Evolutionary conservation across 106 monocot species (phyloP).

Genomic region (Allium cepa): DNA sequence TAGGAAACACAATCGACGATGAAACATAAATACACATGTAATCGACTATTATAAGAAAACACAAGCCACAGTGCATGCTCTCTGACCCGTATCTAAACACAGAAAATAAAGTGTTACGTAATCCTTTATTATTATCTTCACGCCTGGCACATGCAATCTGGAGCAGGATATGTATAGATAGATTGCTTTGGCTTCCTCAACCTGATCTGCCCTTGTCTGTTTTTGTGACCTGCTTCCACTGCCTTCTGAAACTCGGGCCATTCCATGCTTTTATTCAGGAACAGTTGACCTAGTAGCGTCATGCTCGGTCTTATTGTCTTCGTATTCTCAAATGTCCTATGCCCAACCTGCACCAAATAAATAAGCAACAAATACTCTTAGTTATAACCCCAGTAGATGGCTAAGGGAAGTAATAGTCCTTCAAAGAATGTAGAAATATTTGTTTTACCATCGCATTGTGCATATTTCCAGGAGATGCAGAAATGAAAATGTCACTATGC

Average conservation of each 20-base stretch:
- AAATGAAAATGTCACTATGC: conserved; percentile 85
- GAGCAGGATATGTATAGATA: conserved; percentile 77
- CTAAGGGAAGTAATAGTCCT: not conserved
- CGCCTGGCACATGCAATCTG: conserved; percentile 79
- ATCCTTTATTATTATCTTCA: conserved; percentile 11
- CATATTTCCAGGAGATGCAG: conserved; percentile 96
- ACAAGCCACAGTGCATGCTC: not conserved
- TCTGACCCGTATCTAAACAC: not conserved
- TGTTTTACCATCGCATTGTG: conserved; percentile 76
- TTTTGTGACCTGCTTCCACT: conserved; percentile 53
- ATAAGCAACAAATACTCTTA: no score
- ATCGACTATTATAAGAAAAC: not conserved
- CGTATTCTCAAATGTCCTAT: conserved; percentile 64
- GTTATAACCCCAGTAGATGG: no score
- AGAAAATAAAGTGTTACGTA: not conserved
- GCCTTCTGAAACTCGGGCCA: conserved; percentile 63
- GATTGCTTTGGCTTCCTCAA: conserved; percentile 73
- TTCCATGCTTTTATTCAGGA: conserved; percentile 69
- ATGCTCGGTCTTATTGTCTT: conserved; percentile 80
- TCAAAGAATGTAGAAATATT: not conserved
- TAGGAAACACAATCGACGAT: not conserved
- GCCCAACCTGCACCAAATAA: conserved; percentile 34
- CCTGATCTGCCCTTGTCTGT: conserved; percentile 59
- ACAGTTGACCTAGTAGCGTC: conserved; percentile 62
- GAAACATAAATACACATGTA: conserved; percentile 3